These are phyloP conservation scores for Platanthera zijinensis DNA, from an alignment of 106 monocot genomes.

Conservation along the genomic window DNA sequence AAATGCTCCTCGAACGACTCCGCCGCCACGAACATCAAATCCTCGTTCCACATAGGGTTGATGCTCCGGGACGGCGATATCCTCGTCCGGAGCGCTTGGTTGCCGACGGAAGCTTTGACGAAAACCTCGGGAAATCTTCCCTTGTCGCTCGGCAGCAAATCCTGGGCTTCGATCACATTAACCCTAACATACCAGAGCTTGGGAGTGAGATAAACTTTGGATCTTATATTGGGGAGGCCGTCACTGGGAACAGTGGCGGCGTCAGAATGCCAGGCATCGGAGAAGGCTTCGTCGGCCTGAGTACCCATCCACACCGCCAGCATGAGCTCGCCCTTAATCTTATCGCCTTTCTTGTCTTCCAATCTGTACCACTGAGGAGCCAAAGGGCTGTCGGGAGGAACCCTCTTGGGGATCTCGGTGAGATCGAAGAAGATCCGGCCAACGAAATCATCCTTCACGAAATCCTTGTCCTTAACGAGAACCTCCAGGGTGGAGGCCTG, in stretches of 20 bases:
- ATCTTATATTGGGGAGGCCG: conserved; percentile 26
- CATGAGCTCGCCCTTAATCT: conserved; percentile 39
- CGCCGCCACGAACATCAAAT: conserved; percentile 62
- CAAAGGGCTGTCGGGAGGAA: conserved; percentile 43
- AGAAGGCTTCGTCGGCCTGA: conserved; percentile 48
- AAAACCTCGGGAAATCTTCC: conserved; percentile 28
- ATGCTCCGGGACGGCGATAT: conserved; percentile 9
- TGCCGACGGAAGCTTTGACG: conserved; percentile 34
- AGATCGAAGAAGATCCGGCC: conserved; percentile 35
- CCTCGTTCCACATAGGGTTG: conserved; percentile 65
- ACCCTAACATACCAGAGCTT: conserved; percentile 48
- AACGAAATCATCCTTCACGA: conserved; percentile 27
- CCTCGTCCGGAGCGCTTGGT: conserved; percentile 28
- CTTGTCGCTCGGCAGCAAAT: conserved; percentile 27
- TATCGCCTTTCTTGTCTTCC: conserved; percentile 23
- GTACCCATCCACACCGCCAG: conserved; percentile 51
- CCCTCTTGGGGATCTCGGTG: conserved; percentile 33
- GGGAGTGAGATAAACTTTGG: conserved; percentile 44
- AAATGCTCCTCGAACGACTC: conserved; percentile 69
- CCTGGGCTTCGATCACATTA: conserved; percentile 45
- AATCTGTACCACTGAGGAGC: conserved; percentile 48
- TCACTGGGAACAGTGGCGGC: conserved; percentile 33
- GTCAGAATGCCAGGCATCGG: conserved; percentile 46
- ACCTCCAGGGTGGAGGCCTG: conserved; percentile 34
- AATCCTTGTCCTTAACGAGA: conserved; percentile 30